phyloP scores from a whole-genome alignment of 2,329 filamentous ascomycete genomes.

The Colletotrichum truncatum region DNA sequence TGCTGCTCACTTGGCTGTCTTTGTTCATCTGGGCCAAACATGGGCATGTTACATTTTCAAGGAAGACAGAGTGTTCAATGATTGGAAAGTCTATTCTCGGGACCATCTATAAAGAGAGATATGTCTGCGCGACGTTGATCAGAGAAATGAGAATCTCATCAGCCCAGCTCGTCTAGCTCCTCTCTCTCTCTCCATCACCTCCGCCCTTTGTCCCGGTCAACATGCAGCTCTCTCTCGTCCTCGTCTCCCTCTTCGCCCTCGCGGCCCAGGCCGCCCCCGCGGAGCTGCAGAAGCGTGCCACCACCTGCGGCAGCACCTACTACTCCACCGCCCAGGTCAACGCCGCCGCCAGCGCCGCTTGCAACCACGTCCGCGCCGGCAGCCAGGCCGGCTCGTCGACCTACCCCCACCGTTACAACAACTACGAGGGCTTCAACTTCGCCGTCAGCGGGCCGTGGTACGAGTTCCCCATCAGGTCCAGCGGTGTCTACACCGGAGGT shows the following conservation, averaged over 20 bases:
- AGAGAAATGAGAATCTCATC: neutral
- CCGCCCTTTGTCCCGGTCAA: neutral
- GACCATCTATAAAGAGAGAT: constrained; percentile 4
- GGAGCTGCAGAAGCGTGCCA: constrained; percentile 43
- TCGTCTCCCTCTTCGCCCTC: constrained; percentile 28
- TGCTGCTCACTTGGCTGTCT: neutral
- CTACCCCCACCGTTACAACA: constrained; percentile 70
- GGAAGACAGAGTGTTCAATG: neutral
- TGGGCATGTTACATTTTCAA: neutral
- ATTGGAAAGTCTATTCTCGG: neutral
- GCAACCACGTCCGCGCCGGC: constrained; percentile 55
- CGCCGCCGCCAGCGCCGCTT: constrained; percentile 61
- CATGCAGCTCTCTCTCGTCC: constrained; percentile 30
- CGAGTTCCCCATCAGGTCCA: constrained; percentile 69
- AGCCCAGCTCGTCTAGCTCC: neutral
- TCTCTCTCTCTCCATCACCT: neutral
- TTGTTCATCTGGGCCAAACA: neutral
- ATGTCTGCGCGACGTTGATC: neutral
- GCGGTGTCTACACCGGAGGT: constrained; percentile 68
- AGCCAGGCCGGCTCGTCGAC: constrained; percentile 42
- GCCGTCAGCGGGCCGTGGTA: constrained; percentile 65
- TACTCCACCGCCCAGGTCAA: constrained; percentile 61
- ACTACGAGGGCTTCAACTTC: constrained; percentile 72
- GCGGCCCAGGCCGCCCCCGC: constrained; percentile 22
- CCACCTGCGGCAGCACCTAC: constrained; percentile 61